Conservation (phyloP, 2,329 filamentous ascomycete species). For the Dichotomopilus funicola region DNA sequence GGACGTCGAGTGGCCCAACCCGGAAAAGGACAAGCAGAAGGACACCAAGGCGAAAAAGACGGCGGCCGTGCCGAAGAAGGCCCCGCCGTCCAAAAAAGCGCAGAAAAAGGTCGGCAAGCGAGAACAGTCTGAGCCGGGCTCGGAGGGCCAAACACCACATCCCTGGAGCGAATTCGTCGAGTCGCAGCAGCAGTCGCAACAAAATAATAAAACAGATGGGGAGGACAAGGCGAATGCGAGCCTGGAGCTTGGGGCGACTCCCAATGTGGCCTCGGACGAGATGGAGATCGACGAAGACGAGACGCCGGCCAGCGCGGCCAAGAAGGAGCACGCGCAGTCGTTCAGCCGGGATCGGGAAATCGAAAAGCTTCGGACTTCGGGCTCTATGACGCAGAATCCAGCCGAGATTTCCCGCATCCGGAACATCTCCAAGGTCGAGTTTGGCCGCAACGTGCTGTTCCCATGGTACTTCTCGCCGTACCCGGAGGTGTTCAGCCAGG, state of each 20-base stretch:
- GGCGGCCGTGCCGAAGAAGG: slow-evolving; percentile 50
- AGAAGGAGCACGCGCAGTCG: slow-evolving; percentile 39
- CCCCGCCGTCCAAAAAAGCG: slow-evolving; percentile 48
- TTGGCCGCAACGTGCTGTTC: slow-evolving; percentile 85
- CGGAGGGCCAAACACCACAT: slow-evolving; percentile 48
- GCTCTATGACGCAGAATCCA: slow-evolving; percentile 98
- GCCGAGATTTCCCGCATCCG: slow-evolving; percentile 93
- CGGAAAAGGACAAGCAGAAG: slow-evolving; percentile 78
- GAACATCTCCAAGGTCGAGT: slow-evolving; percentile 90
- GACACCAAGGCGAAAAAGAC: slow-evolving; percentile 63
- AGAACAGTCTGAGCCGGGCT: slow-evolving; percentile 45
- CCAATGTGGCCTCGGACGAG: slow-evolving; percentile 40
- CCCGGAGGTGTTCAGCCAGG: slow-evolving; percentile 78
- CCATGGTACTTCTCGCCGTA: slow-evolving; percentile 99
- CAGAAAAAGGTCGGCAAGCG: slow-evolving; percentile 50
- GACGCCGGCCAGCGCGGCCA: slow-evolving; percentile 29
- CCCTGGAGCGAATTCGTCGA: slow-evolving; percentile 49
- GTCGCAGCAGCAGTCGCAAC: slow-evolving; percentile 28
- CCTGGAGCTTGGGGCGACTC: slow-evolving; percentile 39
- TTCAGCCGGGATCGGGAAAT: slow-evolving; percentile 88
- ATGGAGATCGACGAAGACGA: slow-evolving; percentile 52
- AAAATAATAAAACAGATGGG: slow-evolving; percentile 33
- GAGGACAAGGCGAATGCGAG: slow-evolving; percentile 40
- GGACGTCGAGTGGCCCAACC: slow-evolving; percentile 93
- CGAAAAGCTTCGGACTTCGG: slow-evolving; percentile 87